Evolutionary conservation across 306 rosid species (phyloP), one percentile per base, ranked within the genome.

Genomic region (Cucurbita ficifolia): DNA sequence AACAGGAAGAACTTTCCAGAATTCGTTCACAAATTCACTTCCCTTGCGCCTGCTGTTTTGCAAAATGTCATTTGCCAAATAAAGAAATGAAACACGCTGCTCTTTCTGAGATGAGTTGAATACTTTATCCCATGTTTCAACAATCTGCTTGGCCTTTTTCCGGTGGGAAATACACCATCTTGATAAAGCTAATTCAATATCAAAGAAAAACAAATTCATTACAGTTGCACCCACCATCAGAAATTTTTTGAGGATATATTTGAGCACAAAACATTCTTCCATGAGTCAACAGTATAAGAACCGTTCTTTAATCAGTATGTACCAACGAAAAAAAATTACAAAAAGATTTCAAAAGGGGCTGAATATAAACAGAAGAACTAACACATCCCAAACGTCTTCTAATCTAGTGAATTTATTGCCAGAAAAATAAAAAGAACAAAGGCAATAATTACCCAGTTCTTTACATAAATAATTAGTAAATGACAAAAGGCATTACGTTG

Each of bases 41-140:
- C 97, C 97, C 79, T 86, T 87, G 74, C 97, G 86, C 88, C 88
- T 84, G 78, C 97, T 92, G 77, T 92, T 92, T 85, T 92, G 97
- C 83, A 92, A 79, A 80, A 92, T 92, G 84, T 92, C 97, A 77
- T 92, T 92, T 10, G 96, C 91, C 88, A 92, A 79, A 79, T 92
- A 86, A 43, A 92, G 83, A 83, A 88, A 86, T 53, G 96, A 81
- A 73, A 92, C 84, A 8, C 86, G 82, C 83, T 80, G 91, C 64
- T 92, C 97, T 76, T 81, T 86, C 79, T 87, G 96, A 54, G 94
- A 85, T 69, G 89, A 86, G 76, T 83, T 92, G 86, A 92, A 92
- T 75, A 72, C 81, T 75, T 87, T 92, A 50, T 87, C 94, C 97
- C 97, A 92, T 74, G 85, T 87, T 85, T 89, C 96, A 82, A 92